phyloP scores from a whole-genome alignment of 352 stramenopile species.

The Heterotrichella gracilis region DNA sequence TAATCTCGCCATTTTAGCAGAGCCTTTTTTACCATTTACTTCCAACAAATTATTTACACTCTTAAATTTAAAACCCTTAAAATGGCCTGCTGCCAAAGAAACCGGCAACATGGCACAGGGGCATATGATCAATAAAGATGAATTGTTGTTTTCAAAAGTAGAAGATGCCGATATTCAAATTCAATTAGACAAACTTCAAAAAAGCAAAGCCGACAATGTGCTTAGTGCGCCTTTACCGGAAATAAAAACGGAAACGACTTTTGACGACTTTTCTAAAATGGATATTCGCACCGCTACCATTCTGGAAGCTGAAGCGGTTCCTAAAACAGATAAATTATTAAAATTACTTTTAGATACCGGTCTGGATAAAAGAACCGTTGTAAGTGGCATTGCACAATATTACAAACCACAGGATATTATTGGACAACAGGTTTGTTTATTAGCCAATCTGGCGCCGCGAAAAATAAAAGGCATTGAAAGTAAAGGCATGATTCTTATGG shows the following conservation, averaged over 20 bases:
- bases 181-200: neutral
- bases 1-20: neutral
- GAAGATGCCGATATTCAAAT: neutral
- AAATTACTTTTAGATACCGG: neutral
- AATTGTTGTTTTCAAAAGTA: constrained; percentile 9
- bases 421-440: neutral
- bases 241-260: neutral
- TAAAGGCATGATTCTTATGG: neutral
- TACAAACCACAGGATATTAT: neutral
- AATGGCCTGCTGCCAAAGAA: neutral
- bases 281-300: neutral
- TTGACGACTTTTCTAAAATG: constrained; percentile 4
- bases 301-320: neutral
- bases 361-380: neutral
- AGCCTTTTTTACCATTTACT: neutral
- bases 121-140: neutral
- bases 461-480: neutral
- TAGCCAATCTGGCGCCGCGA: neutral
- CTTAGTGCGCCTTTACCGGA: neutral
- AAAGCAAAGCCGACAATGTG: neutral
- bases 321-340: constrained; percentile 5
- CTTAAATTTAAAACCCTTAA: neutral
- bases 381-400: neutral
- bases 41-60: neutral
- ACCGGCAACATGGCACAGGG: neutral